Conservation (phyloP, 768 basidiomycete species). For the Amanita rubescens region DNA sequence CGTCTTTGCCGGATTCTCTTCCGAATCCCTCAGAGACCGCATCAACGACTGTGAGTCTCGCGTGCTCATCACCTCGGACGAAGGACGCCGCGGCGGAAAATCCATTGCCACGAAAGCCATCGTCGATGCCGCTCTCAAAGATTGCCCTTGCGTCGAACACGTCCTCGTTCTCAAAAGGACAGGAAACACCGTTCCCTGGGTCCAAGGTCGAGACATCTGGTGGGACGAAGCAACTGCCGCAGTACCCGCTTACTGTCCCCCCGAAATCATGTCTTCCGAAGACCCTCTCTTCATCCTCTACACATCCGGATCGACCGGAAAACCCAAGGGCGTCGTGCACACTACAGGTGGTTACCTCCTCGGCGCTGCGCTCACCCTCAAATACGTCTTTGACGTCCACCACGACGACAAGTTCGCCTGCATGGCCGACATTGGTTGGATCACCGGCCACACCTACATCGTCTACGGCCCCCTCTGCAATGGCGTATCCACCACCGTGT, state of each 20-base stretch:
- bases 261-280: conserved; percentile 83
- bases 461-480: conserved; percentile 91
- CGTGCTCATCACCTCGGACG: conserved; percentile 94
- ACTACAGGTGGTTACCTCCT: conserved; percentile 88
- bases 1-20: conserved; percentile 94
- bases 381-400: conserved; percentile 97
- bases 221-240: conserved; percentile 90
- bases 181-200: conserved; percentile 76
- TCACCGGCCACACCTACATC: conserved; percentile 97
- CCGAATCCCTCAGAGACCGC: conserved; percentile 91
- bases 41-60: conserved; percentile 82
- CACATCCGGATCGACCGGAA: conserved; percentile 91
- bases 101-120: conserved; percentile 91
- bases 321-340: conserved; percentile 96
- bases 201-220: conserved; percentile 83
- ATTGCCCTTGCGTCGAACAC: conserved; percentile 81
- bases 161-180: conserved; percentile 87
- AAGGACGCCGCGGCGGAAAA: conserved; percentile 92
- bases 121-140: conserved; percentile 84
- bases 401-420: conserved; percentile 94
- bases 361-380: conserved; percentile 85
- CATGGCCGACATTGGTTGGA: conserved; percentile 99
- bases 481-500: conserved; percentile 80
- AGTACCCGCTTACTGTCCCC: conserved; percentile 84
- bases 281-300: conserved; percentile 99